Evolutionary conservation across 179 eudicot species (phyloP), one percentile per base, ranked within the genome.

Genomic region (Beta corolliflora): DNA sequence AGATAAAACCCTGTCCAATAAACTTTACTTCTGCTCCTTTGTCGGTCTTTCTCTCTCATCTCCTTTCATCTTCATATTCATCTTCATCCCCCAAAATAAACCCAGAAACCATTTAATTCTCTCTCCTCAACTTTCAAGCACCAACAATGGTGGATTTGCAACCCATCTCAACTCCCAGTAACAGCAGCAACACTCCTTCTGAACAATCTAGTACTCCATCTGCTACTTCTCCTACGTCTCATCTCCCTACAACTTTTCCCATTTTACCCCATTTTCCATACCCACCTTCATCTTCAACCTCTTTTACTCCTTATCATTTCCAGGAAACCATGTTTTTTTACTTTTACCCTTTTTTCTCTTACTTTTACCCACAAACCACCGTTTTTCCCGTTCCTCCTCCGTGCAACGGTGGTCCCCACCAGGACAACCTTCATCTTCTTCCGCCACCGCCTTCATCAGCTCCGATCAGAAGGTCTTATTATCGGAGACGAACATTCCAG

Each of bases 101-200:
- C 31, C 31, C 31, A 61, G 9, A 61, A 1, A 25, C 4, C 41
- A 5, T 23, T 58, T 16, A 10, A 59, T 10, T 44, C 9, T 31
- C 70, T 29, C 79, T 63, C 44, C 14, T 19, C 56, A 5, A 2
- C 41, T 2, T 36, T 36, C 3, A 64, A 65, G 36, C 7, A 36
- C 11, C 54, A 63, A 83, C 55, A 78, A 83, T 83, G 85, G 85
- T 83, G 78, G 36, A 65, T 3, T 66, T 82, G 4, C 68, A 82
- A 36, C 58, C 45, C 41, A 36, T 82, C 3, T 52, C 78, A 14
- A 54, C 65, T n/a, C 67, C 50, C 3, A 59, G 1, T 5, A 48
- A 21, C 72, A 21, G 9, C 21, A 50, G 7, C 23, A 59, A 16
- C 10, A 53, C 21, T 1, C 1, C 65, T 5, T 73, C 79, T 6